Base-by-base conservation (phyloP, 257 asterid genomes). In the Perilla frutescens region DNA sequence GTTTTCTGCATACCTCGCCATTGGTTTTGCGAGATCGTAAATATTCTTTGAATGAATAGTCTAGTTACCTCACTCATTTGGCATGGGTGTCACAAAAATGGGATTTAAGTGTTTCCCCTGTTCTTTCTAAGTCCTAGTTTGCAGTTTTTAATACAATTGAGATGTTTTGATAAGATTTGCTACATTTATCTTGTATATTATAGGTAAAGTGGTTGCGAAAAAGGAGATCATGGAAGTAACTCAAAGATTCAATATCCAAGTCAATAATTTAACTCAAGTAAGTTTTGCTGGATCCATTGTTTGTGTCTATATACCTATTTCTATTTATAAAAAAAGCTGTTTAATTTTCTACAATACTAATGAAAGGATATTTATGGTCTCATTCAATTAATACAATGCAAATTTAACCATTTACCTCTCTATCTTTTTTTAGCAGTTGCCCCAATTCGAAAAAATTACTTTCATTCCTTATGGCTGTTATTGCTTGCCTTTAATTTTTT, bases 241-340 rank as follows among this genome's bases (percentile, higher is more conserved):
- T 60, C 87, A 84, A 82, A 84, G 81, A 63, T 94, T 91, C 88
- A 94, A 94, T 79, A 94, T 94, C 85, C 99, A 94, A 87, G 91
- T 94, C 78, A 85, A 86, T 81, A 94, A 94, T 80, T 84, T 94
- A 87, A 94, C 99, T 71, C 99, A 93, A 82, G 98, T 93, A 84
- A 87, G 96, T 82, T 66, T 59, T 59, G 59, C 59, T 62, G 26
- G 61, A 55, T 67, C 67, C 37, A 41, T 9, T 58, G 32, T 77
- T 78, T 26, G 13, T 40, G 53, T 15, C 34, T 76, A n/a, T 68
- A 32, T 54, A 43, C 60, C 4, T n/a, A 47, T 45, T 63, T 61
- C 59, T 53, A 32, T 8, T 54, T 60, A 61, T 68, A 15, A 14
- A 55, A 65, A 40, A 48, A 29, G 55, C 14, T 31, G 40, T 49